Conservation (phyloP, 768 basidiomycete species). For the Amanita subjunquillea region DNA sequence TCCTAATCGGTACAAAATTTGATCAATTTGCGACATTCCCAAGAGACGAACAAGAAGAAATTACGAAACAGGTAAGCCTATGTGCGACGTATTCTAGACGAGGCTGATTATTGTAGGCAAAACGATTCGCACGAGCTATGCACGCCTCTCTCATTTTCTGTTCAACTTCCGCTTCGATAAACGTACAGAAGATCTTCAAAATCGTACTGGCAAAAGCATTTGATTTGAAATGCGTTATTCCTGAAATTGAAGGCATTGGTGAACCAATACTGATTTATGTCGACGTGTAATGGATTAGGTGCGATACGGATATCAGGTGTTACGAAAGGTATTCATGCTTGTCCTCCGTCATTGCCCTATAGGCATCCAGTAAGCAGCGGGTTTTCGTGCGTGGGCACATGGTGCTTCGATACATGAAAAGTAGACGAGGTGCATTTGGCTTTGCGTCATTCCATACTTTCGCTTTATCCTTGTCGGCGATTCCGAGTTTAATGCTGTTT, state of each 20-base stretch:
- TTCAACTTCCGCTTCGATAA: conserved; percentile 97
- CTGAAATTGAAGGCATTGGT: conserved; percentile 94
- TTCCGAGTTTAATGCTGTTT: neutral
- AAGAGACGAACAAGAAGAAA: conserved; percentile 97
- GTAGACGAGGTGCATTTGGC: neutral
- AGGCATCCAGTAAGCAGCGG: neutral
- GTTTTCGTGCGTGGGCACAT: no score
- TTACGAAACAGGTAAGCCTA: conserved; percentile 80
- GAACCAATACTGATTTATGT: conserved; percentile 94
- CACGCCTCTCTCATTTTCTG: conserved; percentile 99
- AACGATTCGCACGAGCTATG: conserved; percentile 98
- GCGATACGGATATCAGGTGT: neutral
- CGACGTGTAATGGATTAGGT: conserved; percentile 43
- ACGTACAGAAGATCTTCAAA: conserved; percentile 99
- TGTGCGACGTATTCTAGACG: conserved; percentile 2
- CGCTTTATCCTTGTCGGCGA: neutral
- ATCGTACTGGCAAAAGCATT: conserved; percentile 96
- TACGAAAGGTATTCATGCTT: neutral
- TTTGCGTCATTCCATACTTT: neutral
- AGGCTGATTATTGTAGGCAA: conserved; percentile 47
- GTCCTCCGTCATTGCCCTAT: neutral
- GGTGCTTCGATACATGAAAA: no score
- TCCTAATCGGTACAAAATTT: conserved; percentile 97
- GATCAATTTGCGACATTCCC: conserved; percentile 95
- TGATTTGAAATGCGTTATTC: conserved; percentile 97